Conservation (phyloP, 306 rosid genomes). For the Neltuma alba region DNA sequence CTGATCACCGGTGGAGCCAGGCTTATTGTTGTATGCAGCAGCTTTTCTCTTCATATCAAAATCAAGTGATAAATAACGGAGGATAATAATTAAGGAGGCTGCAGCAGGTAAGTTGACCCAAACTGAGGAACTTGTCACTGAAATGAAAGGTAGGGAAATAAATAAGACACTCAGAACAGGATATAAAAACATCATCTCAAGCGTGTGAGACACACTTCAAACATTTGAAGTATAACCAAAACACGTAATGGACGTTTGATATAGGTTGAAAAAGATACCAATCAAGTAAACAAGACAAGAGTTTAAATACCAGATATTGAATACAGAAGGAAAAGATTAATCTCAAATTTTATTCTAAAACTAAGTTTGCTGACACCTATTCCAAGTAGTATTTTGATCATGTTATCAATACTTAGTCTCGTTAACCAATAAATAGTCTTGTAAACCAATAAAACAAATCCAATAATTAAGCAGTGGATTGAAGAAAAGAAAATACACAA, state of each 20-base stretch:
- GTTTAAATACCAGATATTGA: background rate
- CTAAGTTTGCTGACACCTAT: constrained; percentile 10
- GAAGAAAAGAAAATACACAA: background rate
- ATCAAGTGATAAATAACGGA: constrained; percentile 87
- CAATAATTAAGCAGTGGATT: background rate
- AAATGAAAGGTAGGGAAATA: constrained; percentile 44
- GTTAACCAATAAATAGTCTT: background rate
- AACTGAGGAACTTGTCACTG: constrained; percentile 99
- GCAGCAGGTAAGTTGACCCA: constrained; percentile 98
- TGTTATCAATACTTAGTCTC: background rate
- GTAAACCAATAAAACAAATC: too few relatives aligned
- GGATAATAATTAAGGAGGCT: constrained; percentile 67
- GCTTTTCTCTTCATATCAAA: constrained; percentile 88
- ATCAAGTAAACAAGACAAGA: background rate
- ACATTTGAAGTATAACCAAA: constrained; percentile 14
- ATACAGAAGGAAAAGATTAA: background rate
- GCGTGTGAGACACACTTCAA: background rate
- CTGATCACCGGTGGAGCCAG: constrained; percentile 49
- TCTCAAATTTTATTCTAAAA: background rate
- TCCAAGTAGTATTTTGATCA: background rate
- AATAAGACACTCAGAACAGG: constrained; percentile 34
- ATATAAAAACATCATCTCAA: constrained; percentile 4
- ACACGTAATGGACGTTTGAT: background rate
- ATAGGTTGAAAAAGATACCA: background rate
- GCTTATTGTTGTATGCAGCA: constrained; percentile 70